Conservation (phyloP, 345 rosid species). For the Linum lewisii region DNA sequence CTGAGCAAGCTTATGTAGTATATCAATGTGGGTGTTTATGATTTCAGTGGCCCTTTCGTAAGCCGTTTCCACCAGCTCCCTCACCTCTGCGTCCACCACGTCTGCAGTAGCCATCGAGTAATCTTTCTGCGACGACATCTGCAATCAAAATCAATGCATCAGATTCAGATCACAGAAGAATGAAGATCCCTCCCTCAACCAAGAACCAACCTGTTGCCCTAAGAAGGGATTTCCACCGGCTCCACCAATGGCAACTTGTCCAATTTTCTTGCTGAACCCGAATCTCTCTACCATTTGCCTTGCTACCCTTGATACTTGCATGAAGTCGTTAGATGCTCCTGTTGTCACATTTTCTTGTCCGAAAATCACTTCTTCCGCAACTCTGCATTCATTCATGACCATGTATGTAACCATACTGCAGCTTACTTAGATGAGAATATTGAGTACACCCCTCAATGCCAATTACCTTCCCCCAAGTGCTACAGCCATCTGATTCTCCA, state of each 20-base stretch:
- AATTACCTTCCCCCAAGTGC: constrained; percentile 94
- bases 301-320: constrained; percentile 99
- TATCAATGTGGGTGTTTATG: constrained; percentile 41
- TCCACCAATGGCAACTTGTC: constrained; percentile 91
- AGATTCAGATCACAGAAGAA: neutral
- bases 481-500: constrained; percentile 97
- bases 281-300: constrained; percentile 98
- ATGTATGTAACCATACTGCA: neutral
- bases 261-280: constrained; percentile 95
- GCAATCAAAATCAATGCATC: constrained; percentile 12
- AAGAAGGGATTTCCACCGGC: constrained; percentile 95
- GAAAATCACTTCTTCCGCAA: constrained; percentile 94
- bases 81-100: constrained; percentile 81
- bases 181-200: too few relatives aligned
- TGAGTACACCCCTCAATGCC: neutral
- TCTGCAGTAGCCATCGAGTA: constrained; percentile 99
- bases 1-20: constrained; percentile 3
- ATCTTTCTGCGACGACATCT: constrained; percentile 96
- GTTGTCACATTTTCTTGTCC: constrained; percentile 91
- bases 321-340: constrained; percentile 96
- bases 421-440: neutral
- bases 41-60: constrained; percentile 64
- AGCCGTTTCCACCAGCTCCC: constrained; percentile 75
- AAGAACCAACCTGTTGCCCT: constrained; percentile 69
- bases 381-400: constrained; percentile 25